Percentiles rank a stretch among this genome's conserved stretches.
These are phyloP conservation scores for Asterionellopsis glacialis DNA, from an alignment of 108 stramenopile species.

Conservation along the genomic window DNA sequence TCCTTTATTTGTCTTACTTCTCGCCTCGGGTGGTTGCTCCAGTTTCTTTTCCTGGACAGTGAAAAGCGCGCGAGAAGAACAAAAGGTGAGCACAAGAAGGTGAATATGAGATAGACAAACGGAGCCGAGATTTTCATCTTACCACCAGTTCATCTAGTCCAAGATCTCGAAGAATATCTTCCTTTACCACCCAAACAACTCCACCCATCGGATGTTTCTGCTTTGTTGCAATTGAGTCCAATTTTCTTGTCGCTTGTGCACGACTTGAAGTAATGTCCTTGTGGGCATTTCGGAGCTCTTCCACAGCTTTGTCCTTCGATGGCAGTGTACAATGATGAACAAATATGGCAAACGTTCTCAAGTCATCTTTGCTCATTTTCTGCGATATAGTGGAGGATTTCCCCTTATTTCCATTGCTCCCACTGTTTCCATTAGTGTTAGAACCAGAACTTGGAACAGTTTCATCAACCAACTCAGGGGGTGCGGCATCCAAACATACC, in stretches of 20 bases:
- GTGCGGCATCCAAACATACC: constrained; percentile 65
- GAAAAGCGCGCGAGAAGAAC: too few species aligned
- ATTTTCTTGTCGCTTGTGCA: constrained; percentile 62
- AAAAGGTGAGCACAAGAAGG: too few species aligned
- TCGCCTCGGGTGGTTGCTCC: not conserved
- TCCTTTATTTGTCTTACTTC: constrained; percentile 4
- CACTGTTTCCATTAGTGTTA: constrained; percentile 21
- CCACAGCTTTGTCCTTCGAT: constrained; percentile 72
- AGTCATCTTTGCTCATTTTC: constrained; percentile 44
- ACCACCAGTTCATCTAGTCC: constrained; percentile 32
- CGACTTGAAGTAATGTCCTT: constrained; percentile 49
- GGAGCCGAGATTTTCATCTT: constrained; percentile 5
- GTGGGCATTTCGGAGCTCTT: constrained; percentile 55
- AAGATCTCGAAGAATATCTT: constrained; percentile 46
- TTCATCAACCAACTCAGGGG: constrained; percentile 34
- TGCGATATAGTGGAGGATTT: not conserved
- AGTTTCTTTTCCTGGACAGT: too few species aligned
- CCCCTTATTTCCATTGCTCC: not conserved
- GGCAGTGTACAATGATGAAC: constrained; percentile 62
- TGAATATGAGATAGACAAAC: too few species aligned
- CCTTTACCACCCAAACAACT: constrained; percentile 79
- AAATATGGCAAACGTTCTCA: constrained; percentile 49
- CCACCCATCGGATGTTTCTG: constrained; percentile 43
- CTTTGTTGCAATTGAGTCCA: constrained; percentile 77
- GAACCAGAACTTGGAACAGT: constrained; percentile 8